phyloP scores from a whole-genome alignment of 2,329 filamentous ascomycete genomes.

The Hypoxylon sp. region DNA sequence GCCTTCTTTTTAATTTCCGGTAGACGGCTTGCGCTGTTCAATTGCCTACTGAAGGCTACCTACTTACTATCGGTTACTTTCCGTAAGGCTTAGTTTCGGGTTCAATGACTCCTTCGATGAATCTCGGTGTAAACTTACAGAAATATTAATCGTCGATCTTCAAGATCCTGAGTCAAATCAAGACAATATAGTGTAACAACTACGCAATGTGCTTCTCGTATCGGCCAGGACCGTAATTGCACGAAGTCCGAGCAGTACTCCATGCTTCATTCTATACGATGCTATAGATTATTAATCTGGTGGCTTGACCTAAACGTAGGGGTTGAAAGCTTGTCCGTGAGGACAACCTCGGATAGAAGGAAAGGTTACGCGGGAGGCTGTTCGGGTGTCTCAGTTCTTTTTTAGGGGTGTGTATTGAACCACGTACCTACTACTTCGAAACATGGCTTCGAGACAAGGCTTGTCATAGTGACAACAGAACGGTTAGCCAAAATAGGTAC shows the following conservation, averaged over 20 bases:
- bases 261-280: neutral
- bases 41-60: conserved; percentile 3
- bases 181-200: conserved; percentile 10
- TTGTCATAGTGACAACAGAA: neutral
- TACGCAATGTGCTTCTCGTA: neutral
- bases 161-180: conserved; percentile 5
- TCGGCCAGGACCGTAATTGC: neutral
- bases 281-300: neutral
- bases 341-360: neutral
- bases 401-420: neutral
- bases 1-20: neutral
- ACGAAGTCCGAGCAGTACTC: neutral
- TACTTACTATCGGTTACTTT: neutral
- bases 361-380: neutral
- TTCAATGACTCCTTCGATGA: neutral
- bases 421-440: neutral
- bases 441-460: neutral
- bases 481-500: neutral
- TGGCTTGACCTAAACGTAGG: neutral
- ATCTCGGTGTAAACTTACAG: conserved; percentile 11
- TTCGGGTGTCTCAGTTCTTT: neutral
- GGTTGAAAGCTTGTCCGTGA: neutral
- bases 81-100: neutral
- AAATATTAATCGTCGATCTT: neutral
- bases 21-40: neutral